phyloP scores from a whole-genome alignment of 306 rosid genomes.

The Rubus idaeus region DNA sequence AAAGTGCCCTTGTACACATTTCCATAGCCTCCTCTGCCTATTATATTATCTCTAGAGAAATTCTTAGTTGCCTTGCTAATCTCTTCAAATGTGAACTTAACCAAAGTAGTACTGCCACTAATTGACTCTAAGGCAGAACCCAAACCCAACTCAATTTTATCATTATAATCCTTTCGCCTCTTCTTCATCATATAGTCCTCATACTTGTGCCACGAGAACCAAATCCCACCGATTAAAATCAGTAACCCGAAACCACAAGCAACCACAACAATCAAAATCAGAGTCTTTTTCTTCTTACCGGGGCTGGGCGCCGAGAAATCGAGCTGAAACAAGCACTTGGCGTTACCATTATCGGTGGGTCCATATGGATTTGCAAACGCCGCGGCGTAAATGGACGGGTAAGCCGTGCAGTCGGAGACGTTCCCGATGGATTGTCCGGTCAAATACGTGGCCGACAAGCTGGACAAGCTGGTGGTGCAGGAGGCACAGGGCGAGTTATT shows the following conservation, averaged over 20 bases:
- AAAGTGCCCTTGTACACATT: constrained; percentile 79
- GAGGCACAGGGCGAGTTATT: constrained; percentile 68
- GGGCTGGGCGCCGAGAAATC: constrained; percentile 22
- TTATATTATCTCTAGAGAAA: constrained; percentile 62
- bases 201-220: constrained; percentile 39
- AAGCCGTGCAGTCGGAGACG: constrained; percentile 57
- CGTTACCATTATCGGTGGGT: constrained; percentile 51
- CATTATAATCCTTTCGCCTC: constrained; percentile 16
- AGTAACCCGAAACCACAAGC: constrained; percentile 28
- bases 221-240: constrained; percentile 32
- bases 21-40: constrained; percentile 95
- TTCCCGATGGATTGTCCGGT: constrained; percentile 46
- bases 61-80: constrained; percentile 72
- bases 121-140: constrained; percentile 64
- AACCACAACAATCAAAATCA: constrained; percentile 41
- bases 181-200: constrained; percentile 7
- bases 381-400: constrained; percentile 62
- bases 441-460: constrained; percentile 29
- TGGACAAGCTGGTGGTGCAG: constrained; percentile 48
- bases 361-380: constrained; percentile 50
- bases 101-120: constrained; percentile 65
- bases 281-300: constrained; percentile 22
- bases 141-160: constrained; percentile 33
- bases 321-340: constrained; percentile 56
- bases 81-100: constrained; percentile 67